phyloP scores from a whole-genome alignment of 148 eudicot species.

The Vaccinium vitisidaea region DNA sequence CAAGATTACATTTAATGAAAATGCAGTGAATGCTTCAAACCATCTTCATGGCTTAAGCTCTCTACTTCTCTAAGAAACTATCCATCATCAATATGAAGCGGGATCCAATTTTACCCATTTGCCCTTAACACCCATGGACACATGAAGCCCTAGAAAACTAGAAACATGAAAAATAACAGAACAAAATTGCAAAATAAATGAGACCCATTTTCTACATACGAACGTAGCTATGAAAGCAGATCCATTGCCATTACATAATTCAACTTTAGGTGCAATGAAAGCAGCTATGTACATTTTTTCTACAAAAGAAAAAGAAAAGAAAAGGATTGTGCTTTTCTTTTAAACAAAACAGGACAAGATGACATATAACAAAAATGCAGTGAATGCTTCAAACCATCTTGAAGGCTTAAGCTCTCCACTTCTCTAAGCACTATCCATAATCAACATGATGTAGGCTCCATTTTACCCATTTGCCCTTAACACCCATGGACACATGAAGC shows the following conservation, averaged over 20 bases:
- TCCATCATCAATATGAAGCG: background rate
- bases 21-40: background rate
- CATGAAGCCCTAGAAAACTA: background rate
- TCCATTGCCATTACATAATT: background rate
- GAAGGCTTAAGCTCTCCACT: background rate
- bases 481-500: background rate
- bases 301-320: background rate
- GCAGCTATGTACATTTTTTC: background rate
- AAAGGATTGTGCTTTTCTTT: constrained; percentile 4
- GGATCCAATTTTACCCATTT: background rate
- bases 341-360: background rate
- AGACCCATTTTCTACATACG: background rate
- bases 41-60: background rate
- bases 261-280: background rate
- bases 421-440: background rate
- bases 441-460: background rate
- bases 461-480: background rate
- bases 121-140: background rate
- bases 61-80: background rate
- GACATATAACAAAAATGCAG: constrained; percentile 10
- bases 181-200: background rate
- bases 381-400: constrained; percentile 6
- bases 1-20: background rate
- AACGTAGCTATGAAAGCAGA: background rate
- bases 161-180: background rate